Percentiles rank a stretch among this genome's conserved stretches.
Evolutionary conservation across 805 yeast species (phyloP).

Genomic region (Wickerhamomyces sydowiorum): DNA sequence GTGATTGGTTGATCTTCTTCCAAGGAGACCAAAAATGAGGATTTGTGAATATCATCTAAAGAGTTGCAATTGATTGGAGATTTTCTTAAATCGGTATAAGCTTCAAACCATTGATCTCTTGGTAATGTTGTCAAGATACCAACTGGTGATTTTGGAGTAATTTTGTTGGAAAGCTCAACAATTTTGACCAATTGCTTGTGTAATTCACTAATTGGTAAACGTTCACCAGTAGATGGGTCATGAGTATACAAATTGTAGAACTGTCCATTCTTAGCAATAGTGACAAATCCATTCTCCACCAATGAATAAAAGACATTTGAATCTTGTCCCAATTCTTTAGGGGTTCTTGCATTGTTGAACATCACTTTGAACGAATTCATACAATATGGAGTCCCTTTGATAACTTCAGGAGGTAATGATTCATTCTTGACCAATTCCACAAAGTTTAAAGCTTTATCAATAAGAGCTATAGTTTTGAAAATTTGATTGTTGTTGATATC

Average conservation of each 20-base stretch:
- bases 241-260: conserved; percentile 75
- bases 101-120: conserved; percentile 73
- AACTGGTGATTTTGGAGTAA: conserved; percentile 30
- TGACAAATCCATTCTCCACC: conserved; percentile 54
- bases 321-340: conserved; percentile 56
- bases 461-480: conserved; percentile 70
- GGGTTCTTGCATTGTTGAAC: conserved; percentile 87
- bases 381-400: conserved; percentile 80
- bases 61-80: conserved; percentile 59
- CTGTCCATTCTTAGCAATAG: conserved; percentile 70
- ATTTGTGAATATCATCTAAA: conserved; percentile 61
- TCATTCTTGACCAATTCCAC: conserved; percentile 62
- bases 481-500: conserved; percentile 56
- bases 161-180: conserved; percentile 27
- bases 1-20: conserved; percentile 72
- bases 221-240: conserved; percentile 31
- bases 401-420: conserved; percentile 70
- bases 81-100: conserved; percentile 50
- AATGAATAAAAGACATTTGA: conserved; percentile 45
- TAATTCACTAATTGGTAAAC: conserved; percentile 41
- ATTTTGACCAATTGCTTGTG: conserved; percentile 57
- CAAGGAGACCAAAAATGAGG: conserved; percentile 76
- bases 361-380: conserved; percentile 89
- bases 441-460: conserved; percentile 63
- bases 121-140: conserved; percentile 81